A percentile compares a stretch with the other conserved stretches of the same genome.
Evolutionary conservation across 108 stramenopile species (phyloP).

Genomic region (Epipyxis sp.): DNA sequence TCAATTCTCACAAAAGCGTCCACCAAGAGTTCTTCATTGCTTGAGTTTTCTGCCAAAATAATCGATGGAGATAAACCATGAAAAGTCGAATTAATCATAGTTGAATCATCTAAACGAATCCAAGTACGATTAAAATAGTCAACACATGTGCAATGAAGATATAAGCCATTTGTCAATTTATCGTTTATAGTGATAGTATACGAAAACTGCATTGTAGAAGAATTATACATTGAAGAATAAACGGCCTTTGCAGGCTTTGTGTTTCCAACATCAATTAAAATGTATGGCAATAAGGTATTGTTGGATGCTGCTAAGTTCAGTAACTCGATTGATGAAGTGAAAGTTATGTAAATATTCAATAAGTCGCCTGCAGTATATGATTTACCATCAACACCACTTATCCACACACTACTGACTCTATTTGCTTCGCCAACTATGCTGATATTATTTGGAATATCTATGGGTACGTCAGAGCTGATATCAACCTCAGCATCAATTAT

Average conservation of each 20-base stretch:
- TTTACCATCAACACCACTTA: background rate
- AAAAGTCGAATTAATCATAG: background rate
- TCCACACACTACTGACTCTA: background rate
- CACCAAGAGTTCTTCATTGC: background rate
- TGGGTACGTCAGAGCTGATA: background rate
- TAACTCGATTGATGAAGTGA: background rate
- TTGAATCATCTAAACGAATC: background rate
- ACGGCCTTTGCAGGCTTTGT: background rate
- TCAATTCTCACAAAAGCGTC: background rate
- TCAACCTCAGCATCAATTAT: background rate
- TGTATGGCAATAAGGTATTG: background rate
- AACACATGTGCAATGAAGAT: background rate
- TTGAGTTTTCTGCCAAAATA: background rate
- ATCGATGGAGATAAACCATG: background rate
- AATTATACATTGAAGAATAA: background rate
- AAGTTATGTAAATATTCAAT: background rate
- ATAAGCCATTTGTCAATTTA: background rate
- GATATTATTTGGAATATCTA: background rate
- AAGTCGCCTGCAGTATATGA: conserved; percentile 8
- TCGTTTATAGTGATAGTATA: background rate
- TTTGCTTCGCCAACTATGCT: background rate
- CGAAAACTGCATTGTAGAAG: background rate
- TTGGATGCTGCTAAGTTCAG: background rate
- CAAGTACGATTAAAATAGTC: background rate
- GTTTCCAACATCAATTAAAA: background rate